Percentiles rank a stretch among this genome's conserved stretches.
Conservation (phyloP, 2,329 filamentous ascomycete species). For the Aureobasidium leucospermi region DNA sequence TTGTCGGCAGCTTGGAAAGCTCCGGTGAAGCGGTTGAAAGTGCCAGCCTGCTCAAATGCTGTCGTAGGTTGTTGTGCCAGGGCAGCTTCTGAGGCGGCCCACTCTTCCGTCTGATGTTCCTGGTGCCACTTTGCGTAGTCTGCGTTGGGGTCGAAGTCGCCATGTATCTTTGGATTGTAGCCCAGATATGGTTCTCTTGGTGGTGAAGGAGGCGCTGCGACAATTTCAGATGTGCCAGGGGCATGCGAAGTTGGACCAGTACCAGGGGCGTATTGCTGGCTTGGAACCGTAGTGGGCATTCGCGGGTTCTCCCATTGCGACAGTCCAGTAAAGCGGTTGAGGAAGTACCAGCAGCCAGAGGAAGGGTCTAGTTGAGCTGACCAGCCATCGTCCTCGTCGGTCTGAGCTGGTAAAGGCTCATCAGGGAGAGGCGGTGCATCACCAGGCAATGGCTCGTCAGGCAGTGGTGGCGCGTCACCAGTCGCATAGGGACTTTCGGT, state of each 20-base stretch:
- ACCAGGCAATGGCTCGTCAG: conserved; percentile 17
- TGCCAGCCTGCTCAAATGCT: conserved; percentile 59
- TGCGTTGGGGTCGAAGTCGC: conserved; percentile 92
- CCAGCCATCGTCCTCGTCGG: conserved; percentile 61
- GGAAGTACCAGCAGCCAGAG: conserved; percentile 70
- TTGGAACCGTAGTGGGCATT: conserved; percentile 30
- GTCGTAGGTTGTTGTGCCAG: conserved; percentile 22
- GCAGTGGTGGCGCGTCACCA: conserved; percentile 18
- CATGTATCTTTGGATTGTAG: conserved; percentile 94
- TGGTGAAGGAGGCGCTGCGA: conserved; percentile 8
- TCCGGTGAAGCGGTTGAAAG: conserved; percentile 90
- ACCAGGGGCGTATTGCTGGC: conserved; percentile 4
- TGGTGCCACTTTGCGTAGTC: conserved; percentile 62
- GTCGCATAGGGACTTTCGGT: conserved; percentile 17
- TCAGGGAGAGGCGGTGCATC: conserved; percentile 35
- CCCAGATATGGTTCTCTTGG: conserved; percentile 53
- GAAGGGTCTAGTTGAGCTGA: conserved; percentile 67
- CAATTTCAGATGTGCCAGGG: conserved; percentile 10
- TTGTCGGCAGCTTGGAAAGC: conserved; percentile 64
- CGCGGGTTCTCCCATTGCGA: conserved; percentile 86
- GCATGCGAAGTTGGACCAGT: conserved; percentile 13
- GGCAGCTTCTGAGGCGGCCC: conserved; percentile 20
- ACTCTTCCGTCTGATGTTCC: conserved; percentile 25
- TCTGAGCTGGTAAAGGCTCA: conserved; percentile 41
- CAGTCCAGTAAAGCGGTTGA: conserved; percentile 68